Evolutionary conservation across 371 early-diverging fungal species (phyloP).

Genomic region (Mucor sp.): DNA sequence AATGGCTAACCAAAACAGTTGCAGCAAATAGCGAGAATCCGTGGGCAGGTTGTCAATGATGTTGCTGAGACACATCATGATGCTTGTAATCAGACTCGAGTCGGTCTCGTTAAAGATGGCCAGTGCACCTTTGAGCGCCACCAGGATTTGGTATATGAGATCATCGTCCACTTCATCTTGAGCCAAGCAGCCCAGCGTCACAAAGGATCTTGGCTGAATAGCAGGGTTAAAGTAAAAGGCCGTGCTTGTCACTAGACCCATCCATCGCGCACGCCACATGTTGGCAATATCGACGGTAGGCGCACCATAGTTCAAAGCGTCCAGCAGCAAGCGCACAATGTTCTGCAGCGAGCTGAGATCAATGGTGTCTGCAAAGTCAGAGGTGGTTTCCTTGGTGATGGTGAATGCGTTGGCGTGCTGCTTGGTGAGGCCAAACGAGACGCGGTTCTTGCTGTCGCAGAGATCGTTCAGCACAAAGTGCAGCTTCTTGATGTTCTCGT

Average conservation of each 20-base stretch:
- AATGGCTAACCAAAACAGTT: conserved; percentile 90
- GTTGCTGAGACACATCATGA: conserved; percentile 85
- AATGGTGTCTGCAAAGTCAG: conserved; percentile 68
- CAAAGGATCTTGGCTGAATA: conserved; percentile 92
- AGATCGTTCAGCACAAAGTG: conserved; percentile 66
- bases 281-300: conserved; percentile 72
- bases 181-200: conserved; percentile 89
- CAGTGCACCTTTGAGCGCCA: conserved; percentile 83
- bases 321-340: conserved; percentile 76
- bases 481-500: conserved; percentile 62
- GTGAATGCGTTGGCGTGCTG: conserved; percentile 75
- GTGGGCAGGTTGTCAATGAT: conserved; percentile 79
- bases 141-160: conserved; percentile 85
- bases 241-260: conserved; percentile 86
- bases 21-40: conserved; percentile 74
- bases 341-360: conserved; percentile 77
- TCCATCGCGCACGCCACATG: conserved; percentile 89
- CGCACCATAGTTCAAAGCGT: conserved; percentile 79
- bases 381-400: conserved; percentile 63
- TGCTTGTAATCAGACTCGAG: conserved; percentile 74
- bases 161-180: conserved; percentile 88
- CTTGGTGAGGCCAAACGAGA: conserved; percentile 81
- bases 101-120: conserved; percentile 82
- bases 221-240: conserved; percentile 94
- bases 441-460: conserved; percentile 75